Conservation (phyloP, 2,329 filamentous ascomycete genomes). For the Ustilaginoidea virens region DNA sequence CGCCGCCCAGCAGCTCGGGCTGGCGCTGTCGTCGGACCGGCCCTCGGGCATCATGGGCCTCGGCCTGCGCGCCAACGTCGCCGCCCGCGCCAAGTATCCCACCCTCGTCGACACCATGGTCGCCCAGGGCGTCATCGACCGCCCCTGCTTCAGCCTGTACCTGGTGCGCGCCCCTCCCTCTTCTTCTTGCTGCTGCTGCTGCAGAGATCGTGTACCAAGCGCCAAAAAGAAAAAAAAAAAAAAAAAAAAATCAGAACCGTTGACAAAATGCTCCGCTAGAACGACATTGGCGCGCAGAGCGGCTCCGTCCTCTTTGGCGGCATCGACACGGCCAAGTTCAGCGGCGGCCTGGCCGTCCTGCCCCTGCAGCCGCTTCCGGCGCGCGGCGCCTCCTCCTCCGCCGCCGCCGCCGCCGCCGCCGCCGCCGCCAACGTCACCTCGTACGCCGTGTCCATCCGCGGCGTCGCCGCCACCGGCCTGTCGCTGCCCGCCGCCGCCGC, state of each 20-base stretch:
- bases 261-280: too few species aligned
- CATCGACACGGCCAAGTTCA: slow-evolving; percentile 59
- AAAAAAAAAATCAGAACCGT: too few species aligned
- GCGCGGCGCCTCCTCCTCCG: slow-evolving; percentile 24
- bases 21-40: slow-evolving; percentile 31
- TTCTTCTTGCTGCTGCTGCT: slow-evolving; percentile 1
- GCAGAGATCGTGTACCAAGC: too few species aligned
- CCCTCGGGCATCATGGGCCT: slow-evolving; percentile 43
- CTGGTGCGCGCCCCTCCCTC: slow-evolving; percentile 19
- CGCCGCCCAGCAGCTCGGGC: slow-evolving; percentile 37
- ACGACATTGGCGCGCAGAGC: slow-evolving; percentile 48
- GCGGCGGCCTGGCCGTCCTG: slow-evolving; percentile 29
- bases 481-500: slow-evolving; percentile 14
- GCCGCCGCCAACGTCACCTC: slow-evolving; percentile 23
- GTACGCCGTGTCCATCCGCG: slow-evolving; percentile 19
- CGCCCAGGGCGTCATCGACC: slow-evolving; percentile 43
- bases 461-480: slow-evolving; percentile 23
- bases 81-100: slow-evolving; percentile 26
- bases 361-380: slow-evolving; percentile 28
- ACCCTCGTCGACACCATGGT: slow-evolving; percentile 52
- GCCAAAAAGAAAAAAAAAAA: too few species aligned
- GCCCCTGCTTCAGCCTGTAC: slow-evolving; percentile 55
- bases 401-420: slow-evolving; percentile 25
- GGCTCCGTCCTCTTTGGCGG: slow-evolving; percentile 68
- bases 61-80: slow-evolving; percentile 36